These are phyloP conservation scores for Backusella circina DNA, from an alignment of 192 early-diverging fungal species.

Conservation along the genomic window DNA sequence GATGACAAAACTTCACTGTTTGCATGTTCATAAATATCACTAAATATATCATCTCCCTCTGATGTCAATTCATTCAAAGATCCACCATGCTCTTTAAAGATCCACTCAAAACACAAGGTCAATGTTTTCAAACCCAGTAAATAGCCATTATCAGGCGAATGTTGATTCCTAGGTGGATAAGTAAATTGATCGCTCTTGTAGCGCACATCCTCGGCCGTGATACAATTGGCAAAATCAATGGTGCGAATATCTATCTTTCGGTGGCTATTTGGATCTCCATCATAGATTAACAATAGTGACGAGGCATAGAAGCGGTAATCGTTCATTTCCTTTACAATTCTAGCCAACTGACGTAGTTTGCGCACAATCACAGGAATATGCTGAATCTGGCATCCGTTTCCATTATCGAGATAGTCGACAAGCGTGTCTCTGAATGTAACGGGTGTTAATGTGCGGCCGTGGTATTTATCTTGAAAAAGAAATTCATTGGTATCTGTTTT, in stretches of 20 bases:
- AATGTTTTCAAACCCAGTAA: conserved; percentile 72
- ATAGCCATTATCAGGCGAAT: conserved; percentile 73
- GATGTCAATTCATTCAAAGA: not conserved
- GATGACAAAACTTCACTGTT: not conserved
- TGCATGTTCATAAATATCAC: conserved; percentile 5
- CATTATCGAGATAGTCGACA: conserved; percentile 85
- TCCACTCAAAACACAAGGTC: conserved; percentile 63
- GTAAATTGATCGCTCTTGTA: conserved; percentile 9
- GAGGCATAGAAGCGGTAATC: conserved; percentile 91
- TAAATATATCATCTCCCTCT: not conserved
- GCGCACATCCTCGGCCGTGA: conserved; percentile 47
- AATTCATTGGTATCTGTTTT: conserved; percentile 45
- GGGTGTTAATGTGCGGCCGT: conserved; percentile 82
- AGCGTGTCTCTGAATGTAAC: conserved; percentile 79
- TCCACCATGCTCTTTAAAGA: conserved; percentile 46
- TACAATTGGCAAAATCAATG: conserved; percentile 96
- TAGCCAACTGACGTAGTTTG: conserved; percentile 72
- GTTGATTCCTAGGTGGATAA: conserved; percentile 44
- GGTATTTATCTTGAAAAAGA: conserved; percentile 94
- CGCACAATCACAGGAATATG: conserved; percentile 83
- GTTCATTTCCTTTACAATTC: conserved; percentile 74
- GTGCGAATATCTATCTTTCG: conserved; percentile 78
- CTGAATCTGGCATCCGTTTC: conserved; percentile 66
- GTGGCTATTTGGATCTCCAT: conserved; percentile 53
- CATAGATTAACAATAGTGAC: conserved; percentile 89